Percentiles rank a stretch among this genome's conserved stretches.
These are phyloP conservation scores for Corrigiola litoralis DNA, from an alignment of 179 eudicot genomes.

Conservation along the genomic window DNA sequence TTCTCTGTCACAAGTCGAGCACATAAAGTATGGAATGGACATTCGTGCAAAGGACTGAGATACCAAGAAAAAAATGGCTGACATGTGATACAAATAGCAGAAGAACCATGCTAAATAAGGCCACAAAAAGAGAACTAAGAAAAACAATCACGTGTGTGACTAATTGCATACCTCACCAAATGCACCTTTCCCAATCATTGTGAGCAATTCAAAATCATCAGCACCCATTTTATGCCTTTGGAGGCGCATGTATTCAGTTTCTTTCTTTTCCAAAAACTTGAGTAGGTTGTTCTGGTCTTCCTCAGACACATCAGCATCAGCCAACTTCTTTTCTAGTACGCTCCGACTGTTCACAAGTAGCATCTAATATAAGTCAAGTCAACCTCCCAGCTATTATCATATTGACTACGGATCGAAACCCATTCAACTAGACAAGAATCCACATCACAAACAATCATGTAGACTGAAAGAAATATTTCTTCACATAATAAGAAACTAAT, in stretches of 20 bases:
- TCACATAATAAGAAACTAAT: too few species aligned
- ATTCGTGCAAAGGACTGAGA: neutral
- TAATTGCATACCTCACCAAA: slow-evolving; percentile 82
- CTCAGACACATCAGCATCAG: slow-evolving; percentile 97
- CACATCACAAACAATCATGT: neutral
- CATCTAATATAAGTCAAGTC: neutral
- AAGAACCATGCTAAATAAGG: neutral
- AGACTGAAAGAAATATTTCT: neutral
- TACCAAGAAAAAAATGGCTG: neutral
- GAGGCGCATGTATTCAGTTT: slow-evolving; percentile 96
- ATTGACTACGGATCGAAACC: neutral
- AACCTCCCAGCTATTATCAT: neutral
- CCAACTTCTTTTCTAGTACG: slow-evolving; percentile 74
- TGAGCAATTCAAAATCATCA: slow-evolving; percentile 91
- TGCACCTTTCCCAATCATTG: slow-evolving; percentile 98
- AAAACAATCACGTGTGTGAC: neutral
- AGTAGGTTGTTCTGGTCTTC: slow-evolving; percentile 85
- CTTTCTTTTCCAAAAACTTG: slow-evolving; percentile 87
- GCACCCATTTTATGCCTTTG: slow-evolving; percentile 97
- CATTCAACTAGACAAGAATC: neutral
- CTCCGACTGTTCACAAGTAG: slow-evolving; percentile 33
- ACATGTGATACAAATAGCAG: neutral
- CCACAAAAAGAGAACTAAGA: slow-evolving; percentile 1
- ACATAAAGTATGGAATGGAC: neutral
- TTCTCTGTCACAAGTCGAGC: neutral